Conservation (phyloP, 2,329 filamentous ascomycete species). For the Moelleriella libera region DNA sequence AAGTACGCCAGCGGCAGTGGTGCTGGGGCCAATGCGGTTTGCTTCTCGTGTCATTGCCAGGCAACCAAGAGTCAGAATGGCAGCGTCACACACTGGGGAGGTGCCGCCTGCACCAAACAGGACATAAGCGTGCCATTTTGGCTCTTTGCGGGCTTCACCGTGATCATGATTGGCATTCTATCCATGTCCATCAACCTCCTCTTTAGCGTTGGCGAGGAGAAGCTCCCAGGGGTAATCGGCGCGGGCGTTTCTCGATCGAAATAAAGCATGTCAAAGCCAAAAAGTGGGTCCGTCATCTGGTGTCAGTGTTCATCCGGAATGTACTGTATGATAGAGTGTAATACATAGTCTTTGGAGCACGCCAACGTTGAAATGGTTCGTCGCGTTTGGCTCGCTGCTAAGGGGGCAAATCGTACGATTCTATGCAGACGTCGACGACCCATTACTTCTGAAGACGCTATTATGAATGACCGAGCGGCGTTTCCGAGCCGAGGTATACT, state of each 20-base stretch:
- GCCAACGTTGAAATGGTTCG: too few relatives aligned
- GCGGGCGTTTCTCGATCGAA: slow-evolving; percentile 74
- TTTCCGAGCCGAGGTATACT: slow-evolving; percentile 1
- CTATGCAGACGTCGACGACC: too few relatives aligned
- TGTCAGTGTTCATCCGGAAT: neutral
- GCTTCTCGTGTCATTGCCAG: slow-evolving; percentile 69
- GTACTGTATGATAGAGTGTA: slow-evolving; percentile 4
- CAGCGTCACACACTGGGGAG: slow-evolving; percentile 66
- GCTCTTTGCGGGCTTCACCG: slow-evolving; percentile 62
- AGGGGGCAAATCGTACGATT: neutral
- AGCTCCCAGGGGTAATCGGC: slow-evolving; percentile 88
- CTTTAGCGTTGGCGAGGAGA: slow-evolving; percentile 71
- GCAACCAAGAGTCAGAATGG: slow-evolving; percentile 40
- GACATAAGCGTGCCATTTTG: slow-evolving; percentile 85
- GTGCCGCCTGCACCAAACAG: slow-evolving; percentile 76
- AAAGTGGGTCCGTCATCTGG: neutral
- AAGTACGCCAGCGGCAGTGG: slow-evolving; percentile 39
- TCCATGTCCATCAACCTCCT: slow-evolving; percentile 63
- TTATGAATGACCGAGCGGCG: neutral
- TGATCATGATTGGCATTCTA: slow-evolving; percentile 55
- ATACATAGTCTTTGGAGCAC: neutral
- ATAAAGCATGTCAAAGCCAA: slow-evolving; percentile 12
- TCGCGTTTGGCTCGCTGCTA: neutral
- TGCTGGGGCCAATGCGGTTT: slow-evolving; percentile 29
- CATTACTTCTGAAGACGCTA: too few relatives aligned